Base-by-base conservation (phyloP, 2,329 filamentous ascomycete species). In the Metarhizium rileyi region DNA sequence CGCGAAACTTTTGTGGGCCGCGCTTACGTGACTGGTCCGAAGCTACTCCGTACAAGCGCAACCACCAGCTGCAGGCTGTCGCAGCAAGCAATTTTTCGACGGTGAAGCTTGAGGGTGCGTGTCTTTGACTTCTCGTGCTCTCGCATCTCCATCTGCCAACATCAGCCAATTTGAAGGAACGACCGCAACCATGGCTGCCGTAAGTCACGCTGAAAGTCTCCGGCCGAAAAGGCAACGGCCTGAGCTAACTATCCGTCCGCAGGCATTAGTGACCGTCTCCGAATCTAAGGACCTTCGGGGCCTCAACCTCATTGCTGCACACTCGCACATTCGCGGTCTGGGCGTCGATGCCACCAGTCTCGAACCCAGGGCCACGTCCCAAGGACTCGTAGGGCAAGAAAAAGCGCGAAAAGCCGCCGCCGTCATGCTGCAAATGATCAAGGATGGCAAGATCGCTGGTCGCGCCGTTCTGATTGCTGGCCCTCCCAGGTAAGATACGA, bases 351-450 rank as follows among this genome's bases (percentile, higher is more conserved):
- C 83, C 52, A 90, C 95, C 63, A 93, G 89, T 6, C 77, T 98
- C 57, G 90, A 95, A 63, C 90, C 93, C 20, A 83, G 91, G 52
- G 70, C 80, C 26, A 78, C 86, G 44, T 95, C 91, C 14, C 93
- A 98, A 68, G 93, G 93, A 33, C 81, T 98, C 5, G 91, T 98
- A 8, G 93, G 93, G 43, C 93, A 98, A 71, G 85, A 94, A 63
- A 95, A 95, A 75, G 93, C 93, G 50, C 84, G 93, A 53, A 97
- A 96, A 70, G 93, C 93, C 9, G 93, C 93, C 3, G 93, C 91
- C 1, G 86, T 98, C 45, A 95, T 98, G 61, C 73, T 98, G 53
- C 90, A 95, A 74, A 98, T 98, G 93, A 94, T 95, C 61, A 96
- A 95, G 72, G 90, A 96, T 64, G 91, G 91, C 63, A 97, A 96